Evolutionary conservation across 371 early-diverging fungal genomes (phyloP), one percentile per base, ranked within the genome.

Genomic region (Parasitella parasitica): DNA sequence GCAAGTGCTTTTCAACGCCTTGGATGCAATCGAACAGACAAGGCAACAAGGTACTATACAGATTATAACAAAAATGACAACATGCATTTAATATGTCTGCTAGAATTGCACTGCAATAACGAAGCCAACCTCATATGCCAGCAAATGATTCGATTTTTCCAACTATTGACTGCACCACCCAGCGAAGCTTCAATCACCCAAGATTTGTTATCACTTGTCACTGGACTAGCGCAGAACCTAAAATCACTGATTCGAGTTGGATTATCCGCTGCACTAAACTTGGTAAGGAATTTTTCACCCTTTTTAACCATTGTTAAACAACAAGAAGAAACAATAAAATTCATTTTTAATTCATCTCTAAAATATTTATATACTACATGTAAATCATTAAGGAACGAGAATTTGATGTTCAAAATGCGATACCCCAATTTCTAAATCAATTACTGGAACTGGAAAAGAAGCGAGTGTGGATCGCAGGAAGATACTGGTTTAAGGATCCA

Each of bases 171-270:
- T 7, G 80, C 89, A 6, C 88, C 91, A 54, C 85, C 57, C 18
- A 61, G 59, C 6, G 82, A 85, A 48, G 83, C 84, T 36, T 75
- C 80, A 12, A 89, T 88, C 66, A 94, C 95, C 1, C 91, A 96
- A 66, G 94, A 95, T 61, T 72, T 97, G 62, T 78, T 97, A 52
- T 81, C 89, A 12, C 75, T 96, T 18, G 95, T 97, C 3, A 95
- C 97, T 38, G 86, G 87, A 27, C 82, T 80, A 18, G 80, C 80
- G 8, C 77, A 80, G 39, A 70, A 72, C 16, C 54, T 80, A 28
- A 80, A 80, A 56, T 63, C 62, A 13, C 50, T 80, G 27, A 96
- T 97, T 54, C 85, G 95, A 6, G 81, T 91, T 27, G 96, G 96
- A 11, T 75, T 98, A 24, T 87, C 86, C 24, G 91, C 94, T 9